A percentile compares a stretch with the other conserved stretches of the same genome.
Conservation (phyloP, 805 yeast genomes). For the Komagataella populi region DNA sequence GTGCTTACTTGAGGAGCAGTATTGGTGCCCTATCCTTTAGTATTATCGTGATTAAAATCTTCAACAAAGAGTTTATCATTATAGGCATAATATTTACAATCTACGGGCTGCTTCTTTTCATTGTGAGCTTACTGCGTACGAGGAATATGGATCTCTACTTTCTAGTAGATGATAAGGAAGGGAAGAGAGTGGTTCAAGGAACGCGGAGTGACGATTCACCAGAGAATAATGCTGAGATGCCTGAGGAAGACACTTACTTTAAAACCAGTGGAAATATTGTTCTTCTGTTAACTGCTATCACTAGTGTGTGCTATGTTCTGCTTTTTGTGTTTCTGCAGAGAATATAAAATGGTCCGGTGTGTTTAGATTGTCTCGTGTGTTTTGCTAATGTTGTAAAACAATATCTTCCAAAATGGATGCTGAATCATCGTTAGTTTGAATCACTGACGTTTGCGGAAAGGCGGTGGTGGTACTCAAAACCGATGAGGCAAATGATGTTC, state of each 20-base stretch:
- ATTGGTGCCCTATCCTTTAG: slow-evolving; percentile 55
- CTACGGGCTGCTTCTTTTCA: slow-evolving; percentile 35
- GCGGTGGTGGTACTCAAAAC: background rate
- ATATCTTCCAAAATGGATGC: background rate
- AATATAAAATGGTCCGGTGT: slow-evolving; percentile 13
- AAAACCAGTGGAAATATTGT: slow-evolving; percentile 53
- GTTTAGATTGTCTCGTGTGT: background rate
- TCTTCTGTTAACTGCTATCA: slow-evolving; percentile 32
- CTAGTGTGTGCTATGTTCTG: slow-evolving; percentile 35
- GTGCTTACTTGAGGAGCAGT: slow-evolving; percentile 68
- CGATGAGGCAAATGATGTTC: background rate
- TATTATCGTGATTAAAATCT: slow-evolving; percentile 49
- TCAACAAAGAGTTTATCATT: slow-evolving; percentile 48
- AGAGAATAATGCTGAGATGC: slow-evolving; percentile 3
- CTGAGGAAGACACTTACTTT: slow-evolving; percentile 19
- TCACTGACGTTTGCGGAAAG: background rate
- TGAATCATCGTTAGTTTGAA: background rate
- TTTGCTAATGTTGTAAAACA: background rate
- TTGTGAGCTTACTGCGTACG: slow-evolving; percentile 21
- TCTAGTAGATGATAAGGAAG: slow-evolving; percentile 7
- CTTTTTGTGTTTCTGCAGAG: slow-evolving; percentile 35
- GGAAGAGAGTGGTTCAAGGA: slow-evolving; percentile 9
- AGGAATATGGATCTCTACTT: slow-evolving; percentile 18
- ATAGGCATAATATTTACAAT: slow-evolving; percentile 54
- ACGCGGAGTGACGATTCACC: slow-evolving; percentile 3